Conservation (phyloP, 164 flowering plant species). For the Chimonanthus salicifolius region DNA sequence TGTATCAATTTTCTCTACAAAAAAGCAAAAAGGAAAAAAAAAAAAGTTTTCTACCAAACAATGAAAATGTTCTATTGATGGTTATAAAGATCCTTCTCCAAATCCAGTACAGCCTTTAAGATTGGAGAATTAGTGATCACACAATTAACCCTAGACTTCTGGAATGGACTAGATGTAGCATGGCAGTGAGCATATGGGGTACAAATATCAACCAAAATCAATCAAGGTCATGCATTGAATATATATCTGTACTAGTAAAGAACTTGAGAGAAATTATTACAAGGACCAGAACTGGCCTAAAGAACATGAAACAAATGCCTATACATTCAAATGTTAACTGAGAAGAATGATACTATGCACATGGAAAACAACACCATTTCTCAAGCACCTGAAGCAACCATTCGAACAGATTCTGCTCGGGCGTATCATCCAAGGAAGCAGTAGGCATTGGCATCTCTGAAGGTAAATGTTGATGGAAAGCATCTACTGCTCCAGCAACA, state of each 20-base stretch:
- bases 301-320: slow-evolving; percentile 7
- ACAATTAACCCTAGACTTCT: too few relatives aligned
- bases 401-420: slow-evolving; percentile 41
- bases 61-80: too few relatives aligned
- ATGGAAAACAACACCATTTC: slow-evolving; percentile 55
- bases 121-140: too few relatives aligned
- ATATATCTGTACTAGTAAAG: background rate
- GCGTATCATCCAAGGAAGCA: slow-evolving; percentile 26
- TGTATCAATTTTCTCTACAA: too few relatives aligned
- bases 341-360: slow-evolving; percentile 28
- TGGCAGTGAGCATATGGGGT: too few relatives aligned
- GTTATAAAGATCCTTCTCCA: too few relatives aligned
- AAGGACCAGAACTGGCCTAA: background rate
- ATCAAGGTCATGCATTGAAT: background rate
- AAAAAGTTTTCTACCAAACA: too few relatives aligned
- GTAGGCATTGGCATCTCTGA: slow-evolving; percentile 51
- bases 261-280: background rate
- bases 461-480: slow-evolving; percentile 82
- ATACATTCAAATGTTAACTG: slow-evolving; percentile 5
- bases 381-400: slow-evolving; percentile 60
- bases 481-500: slow-evolving; percentile 80
- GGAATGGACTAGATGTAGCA: too few relatives aligned
- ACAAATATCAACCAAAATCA: too few relatives aligned
- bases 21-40: too few relatives aligned
- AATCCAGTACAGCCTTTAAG: too few relatives aligned